Base-by-base conservation (phyloP, 1,284 basidiomycete species). In the Quambalaria eucalypti region DNA sequence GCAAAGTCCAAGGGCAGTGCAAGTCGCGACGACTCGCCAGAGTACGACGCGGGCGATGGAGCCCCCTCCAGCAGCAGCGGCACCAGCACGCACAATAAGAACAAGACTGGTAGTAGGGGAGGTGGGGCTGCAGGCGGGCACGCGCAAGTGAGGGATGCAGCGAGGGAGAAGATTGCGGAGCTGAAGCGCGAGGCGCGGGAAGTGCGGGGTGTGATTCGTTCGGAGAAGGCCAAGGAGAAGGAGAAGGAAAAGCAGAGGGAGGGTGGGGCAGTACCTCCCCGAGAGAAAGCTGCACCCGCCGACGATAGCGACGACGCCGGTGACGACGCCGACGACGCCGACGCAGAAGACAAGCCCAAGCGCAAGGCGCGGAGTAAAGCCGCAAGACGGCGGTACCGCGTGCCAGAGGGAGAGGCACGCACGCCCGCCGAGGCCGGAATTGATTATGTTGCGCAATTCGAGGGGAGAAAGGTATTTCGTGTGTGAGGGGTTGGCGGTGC, bases 361-460 rank as follows among this genome's bases (percentile, higher is more conserved):
- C 59, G 63, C 25, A 50, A 57, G 4, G 54, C 60, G 25, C 55
- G 63, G 28, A 65, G 55, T n/a, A 54, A 56, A 23, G 57, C 59
- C 14, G 47, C 60, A 21, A 62, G 55, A 46, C 57, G 62, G 14
- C 59, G 60, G 21, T 46, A 46, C 42, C 16, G 25, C 16, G 42
- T 46, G 42, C 21, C 42, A 7, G 42, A 46, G 25, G 42, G 42
- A 19, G 42, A 46, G 60, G 63, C 60, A 12, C 60, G 57, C 8
- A 65, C 61, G 60, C 63, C 63, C 0, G 61, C 59, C 30, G 58
- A 60, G 36, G 50, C 61, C 49, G 63, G 63, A 19, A 59, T 65
- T 54, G 63, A 65, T 46, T 65, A 65, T 44, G 52, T 65, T 39
- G 57, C 54, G 46, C 63, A 62, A 38, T 65, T 59, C 57, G 60